Evolutionary conservation across 2,329 filamentous ascomycete genomes (phyloP).

Genomic region (Zymoseptoria passerinii): DNA sequence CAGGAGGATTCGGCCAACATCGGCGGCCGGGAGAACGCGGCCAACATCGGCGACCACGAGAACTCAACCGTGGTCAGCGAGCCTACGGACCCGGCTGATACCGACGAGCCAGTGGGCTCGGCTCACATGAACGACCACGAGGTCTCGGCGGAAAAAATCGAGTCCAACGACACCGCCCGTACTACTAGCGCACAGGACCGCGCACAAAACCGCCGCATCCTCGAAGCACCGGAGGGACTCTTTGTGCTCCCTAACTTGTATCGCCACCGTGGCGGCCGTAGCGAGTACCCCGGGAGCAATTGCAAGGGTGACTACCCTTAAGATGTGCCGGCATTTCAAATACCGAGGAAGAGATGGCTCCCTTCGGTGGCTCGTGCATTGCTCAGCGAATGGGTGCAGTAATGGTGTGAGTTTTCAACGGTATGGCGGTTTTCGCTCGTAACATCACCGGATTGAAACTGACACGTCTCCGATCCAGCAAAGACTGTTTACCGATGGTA

Average conservation of each 20-base stretch:
- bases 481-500: background rate
- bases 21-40: too few relatives aligned
- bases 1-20: background rate
- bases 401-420: background rate
- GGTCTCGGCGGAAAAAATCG: too few relatives aligned
- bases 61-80: background rate
- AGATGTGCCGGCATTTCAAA: background rate
- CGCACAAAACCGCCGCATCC: background rate
- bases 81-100: background rate
- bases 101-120: background rate
- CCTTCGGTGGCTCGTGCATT: background rate
- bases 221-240: background rate
- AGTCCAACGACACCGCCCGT: too few relatives aligned
- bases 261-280: background rate
- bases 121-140: background rate
- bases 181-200: background rate
- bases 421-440: background rate
- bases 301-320: background rate
- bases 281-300: background rate
- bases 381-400: background rate
- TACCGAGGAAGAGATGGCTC: background rate
- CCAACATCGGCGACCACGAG: background rate
- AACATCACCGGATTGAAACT: background rate
- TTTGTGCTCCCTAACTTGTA: background rate
- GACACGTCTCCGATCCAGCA: background rate